Base-by-base conservation (phyloP, 352 stramenopile genomes). In the Phytophthora citricola region DNA sequence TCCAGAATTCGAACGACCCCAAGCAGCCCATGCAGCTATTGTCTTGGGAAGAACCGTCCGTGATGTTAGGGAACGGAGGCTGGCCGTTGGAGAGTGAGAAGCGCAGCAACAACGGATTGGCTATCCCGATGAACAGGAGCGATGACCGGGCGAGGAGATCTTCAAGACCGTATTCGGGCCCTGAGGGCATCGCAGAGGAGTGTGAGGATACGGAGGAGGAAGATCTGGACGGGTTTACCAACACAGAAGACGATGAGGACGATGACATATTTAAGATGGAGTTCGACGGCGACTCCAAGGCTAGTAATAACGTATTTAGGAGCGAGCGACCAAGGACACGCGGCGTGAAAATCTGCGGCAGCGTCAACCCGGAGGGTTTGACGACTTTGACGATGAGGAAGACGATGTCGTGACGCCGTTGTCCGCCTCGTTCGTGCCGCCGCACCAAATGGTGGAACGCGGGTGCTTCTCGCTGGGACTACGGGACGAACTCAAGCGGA, bases 191-290 rank as follows among this genome's bases (percentile, higher is more conserved):
- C 17, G 64, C 63, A 10, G 79, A 83, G 40, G 71, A 69, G 36
- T 69, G 59, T 22, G 73, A 78, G 6, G 70, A 83, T 36, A 75
- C 76, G 15, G 77, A 88, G 5, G 77, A 87, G 2, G 65, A 86
- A 53, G 69, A 77, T 26, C 50, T 54, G 20, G 66, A 79, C 48
- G 69, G 12, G 39, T 65, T 32, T 47, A 83, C 65, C 1, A 65
- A 73, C 36, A 64, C 54, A 53, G 74, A 82, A 32, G 72, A 79
- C 31, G 66, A 80, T 11, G 66, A 84, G 10, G 31, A 36, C 34
- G 73, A 86, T 17, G 78, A 78, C 53, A 93, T 93, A 80, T 93
- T 93, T 79, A 81, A 81, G 64, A 93, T 93, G 85, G 85, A 93
- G 69, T 69, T 86, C 53, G 80, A 85, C n/a, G 64, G 59, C 44